phyloP scores from a whole-genome alignment of 2,329 filamentous ascomycete species.

The Macrophomina pseudophaseolina region DNA sequence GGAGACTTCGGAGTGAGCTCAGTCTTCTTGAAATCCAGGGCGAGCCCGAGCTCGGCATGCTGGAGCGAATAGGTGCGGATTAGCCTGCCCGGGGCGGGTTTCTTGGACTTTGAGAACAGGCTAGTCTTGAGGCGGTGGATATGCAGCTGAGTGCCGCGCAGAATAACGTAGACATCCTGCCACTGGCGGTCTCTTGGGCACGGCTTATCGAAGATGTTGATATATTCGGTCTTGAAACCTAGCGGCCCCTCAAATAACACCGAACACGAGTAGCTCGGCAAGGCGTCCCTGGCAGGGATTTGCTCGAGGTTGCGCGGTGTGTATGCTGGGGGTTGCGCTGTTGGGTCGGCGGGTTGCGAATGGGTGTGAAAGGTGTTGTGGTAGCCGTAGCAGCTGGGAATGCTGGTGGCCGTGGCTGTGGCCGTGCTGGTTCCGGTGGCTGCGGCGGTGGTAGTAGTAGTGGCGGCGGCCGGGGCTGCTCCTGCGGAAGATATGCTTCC shows the following conservation, averaged over 20 bases:
- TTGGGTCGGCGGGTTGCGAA: constrained; percentile 33
- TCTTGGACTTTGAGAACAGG: constrained; percentile 40
- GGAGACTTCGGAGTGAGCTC: constrained; percentile 50
- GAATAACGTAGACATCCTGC: constrained; percentile 65
- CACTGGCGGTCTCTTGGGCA: constrained; percentile 65
- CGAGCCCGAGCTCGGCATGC: constrained; percentile 76
- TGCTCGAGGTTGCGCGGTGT: constrained; percentile 23
- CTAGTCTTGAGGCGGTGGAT: constrained; percentile 64
- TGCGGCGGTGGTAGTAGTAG: not conserved
- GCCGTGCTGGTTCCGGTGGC: constrained; percentile 48
- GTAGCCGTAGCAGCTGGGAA: constrained; percentile 41
- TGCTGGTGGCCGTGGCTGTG: constrained; percentile 42
- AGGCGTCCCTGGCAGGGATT: constrained; percentile 32
- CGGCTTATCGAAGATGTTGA: constrained; percentile 64
- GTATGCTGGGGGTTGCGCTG: constrained; percentile 41
- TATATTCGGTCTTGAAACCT: constrained; percentile 69
- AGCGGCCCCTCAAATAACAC: constrained; percentile 40
- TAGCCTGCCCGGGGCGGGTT: constrained; percentile 60
- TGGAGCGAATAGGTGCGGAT: constrained; percentile 73
- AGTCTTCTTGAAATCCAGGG: constrained; percentile 71
- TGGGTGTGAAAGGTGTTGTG: constrained; percentile 51
- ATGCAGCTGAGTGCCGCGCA: constrained; percentile 71
- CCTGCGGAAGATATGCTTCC: not conserved
- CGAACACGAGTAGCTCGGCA: constrained; percentile 43
- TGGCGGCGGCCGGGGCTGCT: not conserved